Conservation (phyloP, 768 basidiomycete genomes). For the Serendipita vermifera region DNA sequence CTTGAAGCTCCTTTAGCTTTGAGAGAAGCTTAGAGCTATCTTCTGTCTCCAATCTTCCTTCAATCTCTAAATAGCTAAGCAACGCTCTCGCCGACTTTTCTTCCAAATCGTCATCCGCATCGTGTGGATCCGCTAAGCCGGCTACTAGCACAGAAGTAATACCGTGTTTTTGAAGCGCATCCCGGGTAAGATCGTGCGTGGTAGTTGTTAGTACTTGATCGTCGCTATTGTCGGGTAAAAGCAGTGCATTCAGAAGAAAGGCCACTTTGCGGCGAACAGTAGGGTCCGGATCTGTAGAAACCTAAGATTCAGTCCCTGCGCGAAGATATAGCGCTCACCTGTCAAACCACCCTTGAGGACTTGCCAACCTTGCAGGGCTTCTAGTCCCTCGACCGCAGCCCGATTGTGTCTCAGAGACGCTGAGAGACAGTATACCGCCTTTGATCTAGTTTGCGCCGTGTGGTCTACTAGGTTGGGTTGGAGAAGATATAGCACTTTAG, state of each 20-base stretch:
- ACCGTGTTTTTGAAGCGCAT: neutral
- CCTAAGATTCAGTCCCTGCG: conserved; percentile 10
- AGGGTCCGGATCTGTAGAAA: conserved; percentile 55
- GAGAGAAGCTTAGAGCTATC: neutral
- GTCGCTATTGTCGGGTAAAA: conserved; percentile 34
- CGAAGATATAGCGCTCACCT: conserved; percentile 29
- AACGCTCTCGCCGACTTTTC: conserved; percentile 8
- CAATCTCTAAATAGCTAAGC: conserved; percentile 2
- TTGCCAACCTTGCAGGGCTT: conserved; percentile 48
- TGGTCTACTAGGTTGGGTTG: conserved; percentile 30
- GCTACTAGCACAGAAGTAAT: neutral
- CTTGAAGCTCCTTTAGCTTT: neutral
- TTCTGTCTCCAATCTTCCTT: neutral
- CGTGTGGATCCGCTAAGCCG: neutral
- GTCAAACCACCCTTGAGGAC: conserved; percentile 44
- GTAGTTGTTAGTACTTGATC: neutral
- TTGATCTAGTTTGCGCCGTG: conserved; percentile 49
- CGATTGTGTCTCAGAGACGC: conserved; percentile 67
- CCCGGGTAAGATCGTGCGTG: neutral
- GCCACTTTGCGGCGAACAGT: conserved; percentile 61
- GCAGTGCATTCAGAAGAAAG: conserved; percentile 62
- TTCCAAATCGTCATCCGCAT: conserved; percentile 5
- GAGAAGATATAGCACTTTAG: conserved; percentile 49
- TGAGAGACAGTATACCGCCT: conserved; percentile 71
- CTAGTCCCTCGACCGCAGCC: conserved; percentile 45